Base-by-base conservation (phyloP, 2,329 filamentous ascomycete species). In the Alternaria panax region DNA sequence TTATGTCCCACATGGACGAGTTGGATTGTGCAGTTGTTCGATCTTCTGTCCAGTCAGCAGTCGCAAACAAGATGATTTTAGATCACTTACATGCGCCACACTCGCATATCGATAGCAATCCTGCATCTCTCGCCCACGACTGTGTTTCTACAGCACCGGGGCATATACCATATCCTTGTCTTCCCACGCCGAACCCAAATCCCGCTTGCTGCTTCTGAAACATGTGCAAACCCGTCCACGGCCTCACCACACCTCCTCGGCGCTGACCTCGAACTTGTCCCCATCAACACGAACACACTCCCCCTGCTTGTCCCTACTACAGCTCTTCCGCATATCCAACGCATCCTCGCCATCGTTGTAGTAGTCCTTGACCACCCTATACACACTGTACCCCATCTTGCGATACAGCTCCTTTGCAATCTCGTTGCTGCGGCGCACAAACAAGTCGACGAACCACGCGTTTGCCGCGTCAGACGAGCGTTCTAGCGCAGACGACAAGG, bases 331-430 rank as follows among this genome's bases (percentile, higher is more conserved):
- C 95, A 99, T 99, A 80, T 99, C 95, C 77, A 92, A 95, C 18
- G 94, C 95, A 81, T 98, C 94, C 79, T 96, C 93, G 75, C 96
- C 91, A 75, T 97, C 93, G 64, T 91, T 92, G 74, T 99, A 99
- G 79, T 99, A 99, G 71, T 91, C 90, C 69, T 92, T 88, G 43
- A 99, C 94, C 9, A 92, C 87, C 45, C 95, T 86, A 80, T 91
- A 99, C 46, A 98, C 90, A 59, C 88, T 93, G 77, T 99, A 88
- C 38, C 95, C 95, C 86, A 98, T 89, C 67, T 87, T 90, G 77
- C 91, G 89, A 78, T 99, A 99, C 79, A 99, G 89, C 51, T 86
- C 85, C 71, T 97, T 93, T 7, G 95, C 95, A 65, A 92, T 89
- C 72, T 88, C 85, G 78, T 99, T 99, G 73, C 92, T 93, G 64